Base-by-base conservation (phyloP, 331 rosid species). In the Erythrophleum ivorense region DNA sequence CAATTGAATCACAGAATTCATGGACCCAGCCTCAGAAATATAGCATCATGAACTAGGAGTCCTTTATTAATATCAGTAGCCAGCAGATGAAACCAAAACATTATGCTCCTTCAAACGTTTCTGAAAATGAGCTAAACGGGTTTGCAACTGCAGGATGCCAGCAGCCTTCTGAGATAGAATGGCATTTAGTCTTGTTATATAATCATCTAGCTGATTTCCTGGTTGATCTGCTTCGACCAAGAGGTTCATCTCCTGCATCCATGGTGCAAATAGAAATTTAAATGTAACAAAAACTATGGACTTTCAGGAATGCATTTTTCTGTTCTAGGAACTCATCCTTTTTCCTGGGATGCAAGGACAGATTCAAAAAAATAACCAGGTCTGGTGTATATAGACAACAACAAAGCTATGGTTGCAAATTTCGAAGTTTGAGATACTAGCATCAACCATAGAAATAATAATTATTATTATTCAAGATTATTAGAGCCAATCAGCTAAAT, bases 221-320 rank as follows among this genome's bases (percentile, higher is more conserved):
- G 99, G 99, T 83, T 94, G 97, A 85, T 94, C 99, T 78, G 98
- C 99, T 83, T 91, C 97, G 36, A 94, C 98, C 91, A 96, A 89
- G 62, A 96, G 97, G 86, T 89, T 89, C 99, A 96, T 96, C 84
- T 96, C 99, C 99, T 96, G 92, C 87, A 88, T 81, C 62, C 16
- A 84, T 43, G 68, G 63, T n/a, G 71, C 75, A 81, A 31, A 72
- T 33, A 45, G 64, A 79, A 74, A 54, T 40, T 70, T 75, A 34
- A 78, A 71, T 43, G 24, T 33, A n/a, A 59, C n/a, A 41, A 71
- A 71, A 8, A 0, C 38, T 7, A 71, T 12, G 62, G 66, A 68
- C 24, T 71, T 64, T 66, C 65, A 80, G 33, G 65, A 80, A 52
- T 46, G 63, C n/a, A 45, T 71, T 53, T 80, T 46, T 66, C 41